Base-by-base conservation (phyloP, 2,329 filamentous ascomycete species). In the Zasmidium citrigriseum region DNA sequence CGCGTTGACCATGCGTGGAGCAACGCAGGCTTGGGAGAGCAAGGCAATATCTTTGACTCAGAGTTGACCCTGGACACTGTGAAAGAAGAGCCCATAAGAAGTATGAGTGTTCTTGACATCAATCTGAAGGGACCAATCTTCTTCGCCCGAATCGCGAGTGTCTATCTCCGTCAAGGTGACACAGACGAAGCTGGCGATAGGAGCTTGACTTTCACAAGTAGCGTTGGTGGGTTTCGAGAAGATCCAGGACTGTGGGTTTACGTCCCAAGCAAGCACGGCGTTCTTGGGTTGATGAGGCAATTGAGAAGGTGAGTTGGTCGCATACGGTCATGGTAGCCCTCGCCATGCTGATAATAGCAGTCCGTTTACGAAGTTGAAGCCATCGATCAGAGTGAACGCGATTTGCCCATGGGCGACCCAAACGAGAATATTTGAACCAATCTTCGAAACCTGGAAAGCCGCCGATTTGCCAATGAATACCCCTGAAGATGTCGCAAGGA, bases 1-100 rank as follows among this genome's bases (percentile, higher is more conserved):
- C 71, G 71, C 4, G 74, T 83, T 21, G 81, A 83, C 58, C 76
- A 80, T 59, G 80, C 80, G 3, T 73, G 81, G 24, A 75, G 76
- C 2, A 78, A 76, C 46, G 81, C 81, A 1, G 81, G 78, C 0
- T 74, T 79, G 2, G 70, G 70, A 12, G 80, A 82, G 57, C 72
- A 73, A 7, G 71, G 70, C 0, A 74, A 77, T 44, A 78, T 77
- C 69, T 80, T 81, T 57, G 78, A 80, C 50, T 73, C 75, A 2
- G 66, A 69, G 2, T 65, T 82, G 46, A 76, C 73, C 10, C 60
- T 81, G 12, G 72, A 78, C 23, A 76, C 69, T 12, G 72, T 83
- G 24, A 44, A 75, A 66, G 76, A 63, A 24, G 63, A 60, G 27
- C 59, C 68, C 53, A 68, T 75, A 64, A 45, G n/a, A n/a, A 54